phyloP scores from a whole-genome alignment of 495 filamentous ascomycete species.

The Apiosordaria backusii region DNA sequence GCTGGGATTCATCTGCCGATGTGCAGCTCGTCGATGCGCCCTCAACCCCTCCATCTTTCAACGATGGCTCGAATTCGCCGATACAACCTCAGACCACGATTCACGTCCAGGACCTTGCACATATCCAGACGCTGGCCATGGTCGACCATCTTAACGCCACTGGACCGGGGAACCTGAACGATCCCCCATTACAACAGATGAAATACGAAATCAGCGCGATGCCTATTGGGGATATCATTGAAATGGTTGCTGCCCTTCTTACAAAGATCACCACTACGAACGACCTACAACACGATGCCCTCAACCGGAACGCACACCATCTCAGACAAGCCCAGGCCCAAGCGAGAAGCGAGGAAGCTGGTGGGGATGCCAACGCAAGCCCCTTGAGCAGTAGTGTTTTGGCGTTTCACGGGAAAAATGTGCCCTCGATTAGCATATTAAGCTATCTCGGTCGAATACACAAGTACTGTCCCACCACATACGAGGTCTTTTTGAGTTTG shows the following conservation, averaged over 20 bases:
- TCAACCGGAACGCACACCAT: conserved; percentile 47
- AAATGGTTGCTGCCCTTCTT: conserved; percentile 98
- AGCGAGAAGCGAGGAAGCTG: conserved; percentile 45
- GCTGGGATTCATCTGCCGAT: conserved; percentile 21
- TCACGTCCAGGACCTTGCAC: conserved; percentile 76
- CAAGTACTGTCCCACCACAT: conserved; percentile 98
- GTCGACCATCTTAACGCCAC: conserved; percentile 58
- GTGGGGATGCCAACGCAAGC: conserved; percentile 63
- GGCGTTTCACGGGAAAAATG: conserved; percentile 99
- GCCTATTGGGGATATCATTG: conserved; percentile 96
- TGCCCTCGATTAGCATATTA: conserved; percentile 92
- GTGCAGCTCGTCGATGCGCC: conserved; percentile 18
- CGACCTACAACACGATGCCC: conserved; percentile 80
- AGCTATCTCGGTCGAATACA: conserved; percentile 96
- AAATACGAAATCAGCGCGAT: conserved; percentile 96
- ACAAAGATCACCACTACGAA: conserved; percentile 99
- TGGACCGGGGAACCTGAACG: conserved; percentile 46
- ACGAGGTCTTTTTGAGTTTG: conserved; percentile 94
- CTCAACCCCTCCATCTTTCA: conserved; percentile 14
- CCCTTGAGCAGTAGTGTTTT: conserved; percentile 85
- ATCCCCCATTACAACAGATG: conserved; percentile 48
- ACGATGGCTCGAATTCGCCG: conserved; percentile 19
- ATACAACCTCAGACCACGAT: conserved; percentile 45
- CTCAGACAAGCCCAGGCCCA: conserved; percentile 45
- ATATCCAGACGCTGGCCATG: conserved; percentile 83